These are phyloP conservation scores for Clohesyomyces aquaticus DNA, from an alignment of 495 filamentous ascomycete genomes.

Conservation along the genomic window DNA sequence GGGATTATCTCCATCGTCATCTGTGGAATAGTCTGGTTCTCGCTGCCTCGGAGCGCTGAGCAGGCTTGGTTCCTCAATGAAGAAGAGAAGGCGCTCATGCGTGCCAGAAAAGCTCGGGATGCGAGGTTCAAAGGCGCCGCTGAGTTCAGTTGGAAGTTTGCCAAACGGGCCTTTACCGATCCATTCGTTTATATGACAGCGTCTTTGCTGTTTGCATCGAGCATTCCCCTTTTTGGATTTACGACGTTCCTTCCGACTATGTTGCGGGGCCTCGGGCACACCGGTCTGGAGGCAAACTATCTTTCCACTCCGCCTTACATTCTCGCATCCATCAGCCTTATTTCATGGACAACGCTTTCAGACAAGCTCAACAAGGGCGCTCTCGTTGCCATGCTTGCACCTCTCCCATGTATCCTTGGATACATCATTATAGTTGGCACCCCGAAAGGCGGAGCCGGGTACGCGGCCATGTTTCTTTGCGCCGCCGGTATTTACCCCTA, in stretches of 20 bases:
- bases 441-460: constrained; percentile 21
- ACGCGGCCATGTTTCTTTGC: constrained; percentile 38
- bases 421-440: constrained; percentile 31
- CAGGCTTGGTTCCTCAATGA: constrained; percentile 31
- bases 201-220: constrained; percentile 25
- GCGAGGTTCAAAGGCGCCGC: constrained; percentile 12
- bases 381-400: constrained; percentile 11
- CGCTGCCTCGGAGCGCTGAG: constrained; percentile 22
- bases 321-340: constrained; percentile 13
- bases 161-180: constrained; percentile 22
- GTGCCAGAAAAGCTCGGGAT: constrained; percentile 18
- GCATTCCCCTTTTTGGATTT: constrained; percentile 27
- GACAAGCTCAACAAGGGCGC: constrained; percentile 18
- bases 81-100: constrained; percentile 29
- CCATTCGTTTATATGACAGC: constrained; percentile 21
- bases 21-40: constrained; percentile 19
- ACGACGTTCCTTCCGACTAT: constrained; percentile 35
- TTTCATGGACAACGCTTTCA: constrained; percentile 10
- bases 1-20: constrained; percentile 26
- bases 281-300: constrained; percentile 26
- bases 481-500: constrained; percentile 20
- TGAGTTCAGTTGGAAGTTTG: constrained; percentile 28
- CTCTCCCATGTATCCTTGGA: constrained; percentile 14
- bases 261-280: constrained; percentile 31
- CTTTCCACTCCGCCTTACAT: constrained; percentile 35